Evolutionary conservation across 1,284 basidiomycete species (phyloP), one percentile per base, ranked within the genome.

Genomic region (Gymnopus androsaceus): DNA sequence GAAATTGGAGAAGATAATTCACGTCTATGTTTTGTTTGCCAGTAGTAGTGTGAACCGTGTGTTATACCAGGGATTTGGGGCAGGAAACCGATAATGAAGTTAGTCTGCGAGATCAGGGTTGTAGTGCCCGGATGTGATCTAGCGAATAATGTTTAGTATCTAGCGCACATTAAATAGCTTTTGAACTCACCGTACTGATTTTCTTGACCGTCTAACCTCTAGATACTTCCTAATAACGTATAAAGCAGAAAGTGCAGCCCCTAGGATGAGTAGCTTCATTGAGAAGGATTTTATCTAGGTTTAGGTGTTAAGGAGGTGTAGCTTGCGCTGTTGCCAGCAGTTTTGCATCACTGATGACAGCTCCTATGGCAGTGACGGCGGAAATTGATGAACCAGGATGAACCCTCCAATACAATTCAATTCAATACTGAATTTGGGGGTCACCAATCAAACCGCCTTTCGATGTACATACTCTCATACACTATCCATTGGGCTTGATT

Each of bases 21-120:
- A 55, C 54, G 37, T 37, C 27, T 19, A 45, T 55, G 54, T 25
- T 55, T 55, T 6, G 44, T 40, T 8, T 45, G 12, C 36, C 47
- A 55, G 1, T n/a, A 11, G 25, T 11, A 33, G 7, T 27, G 30
- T 31, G 38, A 33, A 5, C 54, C 54, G 23, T 38, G 28, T 17
- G 54, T 44, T 3, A 55, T n/a, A 17, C 46, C 46, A 4, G 19
- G 27, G 5, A 55, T 50, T 25, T 17, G 30, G 15, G 54, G 54
- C 19, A 55, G 40, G 11, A 55, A 15, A 21, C 51, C 51, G 17
- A 15, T 47, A 19, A 55, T 42, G 17, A 55, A 28, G 11, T 47
- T 25, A 1, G 17, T 30, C 45, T 50, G 47, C 12, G 54, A 55
- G 31, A 55, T 30, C 5, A 55, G 30, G 0, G 37, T 49, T 23